Percentiles rank a stretch among this genome's conserved stretches.
phyloP scores from a whole-genome alignment of 257 asterid species.

The Lycium ferocissimum region DNA sequence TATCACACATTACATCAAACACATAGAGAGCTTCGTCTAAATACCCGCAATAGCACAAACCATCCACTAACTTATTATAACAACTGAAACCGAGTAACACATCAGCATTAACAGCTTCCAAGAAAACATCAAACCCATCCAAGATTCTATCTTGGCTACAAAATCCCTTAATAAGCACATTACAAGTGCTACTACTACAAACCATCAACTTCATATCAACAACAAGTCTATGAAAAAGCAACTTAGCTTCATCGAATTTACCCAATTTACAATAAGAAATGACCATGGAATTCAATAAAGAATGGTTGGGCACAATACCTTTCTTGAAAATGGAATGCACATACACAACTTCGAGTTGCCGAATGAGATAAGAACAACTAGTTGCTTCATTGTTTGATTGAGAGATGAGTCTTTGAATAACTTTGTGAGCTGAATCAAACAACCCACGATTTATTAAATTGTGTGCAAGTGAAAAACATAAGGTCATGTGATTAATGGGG shows the following conservation, averaged over 20 bases:
- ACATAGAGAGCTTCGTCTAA: constrained; percentile 57
- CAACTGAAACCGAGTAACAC: constrained; percentile 43
- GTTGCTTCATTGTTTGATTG: not conserved
- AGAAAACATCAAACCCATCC: constrained; percentile 58
- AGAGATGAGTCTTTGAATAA: too few relatives aligned
- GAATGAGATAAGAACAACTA: constrained; percentile 47
- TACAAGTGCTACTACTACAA: constrained; percentile 47
- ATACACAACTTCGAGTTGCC: constrained; percentile 54
- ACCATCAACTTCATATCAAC: constrained; percentile 42
- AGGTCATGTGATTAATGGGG: too few relatives aligned
- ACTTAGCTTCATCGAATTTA: constrained; percentile 58
- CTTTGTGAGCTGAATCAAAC: too few relatives aligned
- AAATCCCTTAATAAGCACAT: constrained; percentile 51
- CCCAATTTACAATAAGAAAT: constrained; percentile 62
- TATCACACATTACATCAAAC: constrained; percentile 48
- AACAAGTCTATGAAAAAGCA: constrained; percentile 38
- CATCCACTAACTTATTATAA: constrained; percentile 56
- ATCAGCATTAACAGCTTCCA: constrained; percentile 37
- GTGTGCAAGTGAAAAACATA: too few relatives aligned
- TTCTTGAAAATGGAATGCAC: constrained; percentile 38
- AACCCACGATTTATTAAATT: too few relatives aligned
- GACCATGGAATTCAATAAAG: constrained; percentile 58
- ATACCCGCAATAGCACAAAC: constrained; percentile 52
- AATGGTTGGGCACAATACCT: constrained; percentile 42
- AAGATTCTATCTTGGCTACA: constrained; percentile 40